Evolutionary conservation across 2,329 filamentous ascomycete genomes (phyloP).

Genomic region (Aspergillus tubingensis): DNA sequence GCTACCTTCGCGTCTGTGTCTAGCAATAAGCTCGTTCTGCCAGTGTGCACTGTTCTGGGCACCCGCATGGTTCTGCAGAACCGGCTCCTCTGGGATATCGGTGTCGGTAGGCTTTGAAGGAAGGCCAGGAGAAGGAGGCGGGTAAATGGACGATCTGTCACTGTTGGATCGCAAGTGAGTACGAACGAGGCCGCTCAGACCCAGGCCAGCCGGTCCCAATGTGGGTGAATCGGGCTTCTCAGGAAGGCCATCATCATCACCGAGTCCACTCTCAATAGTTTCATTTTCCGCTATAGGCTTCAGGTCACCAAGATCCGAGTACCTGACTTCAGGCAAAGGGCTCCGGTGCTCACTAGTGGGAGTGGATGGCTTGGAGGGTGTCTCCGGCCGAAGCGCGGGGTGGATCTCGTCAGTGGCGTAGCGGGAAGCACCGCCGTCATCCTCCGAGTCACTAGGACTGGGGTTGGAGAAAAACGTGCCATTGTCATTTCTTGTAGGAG

Average conservation of each 20-base stretch:
- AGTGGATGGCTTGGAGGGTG: constrained; percentile 34
- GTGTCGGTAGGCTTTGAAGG: constrained; percentile 35
- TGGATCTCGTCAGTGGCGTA: constrained; percentile 38
- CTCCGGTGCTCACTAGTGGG: constrained; percentile 33
- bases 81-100: not conserved
- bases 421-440: constrained; percentile 33
- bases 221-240: constrained; percentile 71
- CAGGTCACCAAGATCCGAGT: constrained; percentile 42
- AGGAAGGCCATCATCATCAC: constrained; percentile 18
- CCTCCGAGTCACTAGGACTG: constrained; percentile 43
- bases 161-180: constrained; percentile 83
- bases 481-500: constrained; percentile 28
- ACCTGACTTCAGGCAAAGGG: constrained; percentile 38
- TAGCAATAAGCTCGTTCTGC: constrained; percentile 51
- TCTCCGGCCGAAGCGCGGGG: constrained; percentile 39
- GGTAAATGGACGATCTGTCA: constrained; percentile 77
- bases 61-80: not conserved
- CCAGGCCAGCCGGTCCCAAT: constrained; percentile 62
- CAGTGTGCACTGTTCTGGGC: constrained; percentile 37
- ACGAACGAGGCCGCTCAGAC: constrained; percentile 77
- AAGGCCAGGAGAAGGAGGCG: constrained; percentile 47
- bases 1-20: constrained; percentile 48
- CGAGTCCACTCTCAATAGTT: constrained; percentile 13
- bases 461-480: constrained; percentile 40
- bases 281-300: constrained; percentile 44